phyloP scores from a whole-genome alignment of 2,329 filamentous ascomycete species.

The Apiospora sp. region DNA sequence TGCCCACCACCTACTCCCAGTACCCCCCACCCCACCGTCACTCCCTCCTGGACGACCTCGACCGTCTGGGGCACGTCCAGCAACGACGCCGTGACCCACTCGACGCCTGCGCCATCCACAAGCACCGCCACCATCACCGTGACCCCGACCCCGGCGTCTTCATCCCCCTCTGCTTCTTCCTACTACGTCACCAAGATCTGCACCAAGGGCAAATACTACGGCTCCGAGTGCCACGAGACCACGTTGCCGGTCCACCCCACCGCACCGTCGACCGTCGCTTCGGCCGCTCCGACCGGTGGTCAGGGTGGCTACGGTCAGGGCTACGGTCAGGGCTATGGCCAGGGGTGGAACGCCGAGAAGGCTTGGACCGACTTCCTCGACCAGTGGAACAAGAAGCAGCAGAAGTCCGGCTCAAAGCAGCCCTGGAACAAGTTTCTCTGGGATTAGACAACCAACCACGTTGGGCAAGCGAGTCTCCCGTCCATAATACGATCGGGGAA shows the following conservation, averaged over 20 bases:
- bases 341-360: neutral
- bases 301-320: neutral
- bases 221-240: neutral
- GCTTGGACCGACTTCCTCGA: neutral
- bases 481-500: neutral
- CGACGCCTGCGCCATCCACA: constrained; percentile 21
- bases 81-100: constrained; percentile 15
- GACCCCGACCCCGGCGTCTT: neutral
- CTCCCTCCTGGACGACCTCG: neutral
- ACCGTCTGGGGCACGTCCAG: neutral
- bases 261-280: neutral
- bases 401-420: neutral
- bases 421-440: neutral
- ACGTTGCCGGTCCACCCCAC: neutral
- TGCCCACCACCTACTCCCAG: neutral
- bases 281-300: neutral
- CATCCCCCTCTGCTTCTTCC: too few relatives aligned
- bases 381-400: neutral
- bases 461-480: neutral
- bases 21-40: neutral
- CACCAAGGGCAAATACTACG: neutral
- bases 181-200: neutral
- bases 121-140: constrained; percentile 25
- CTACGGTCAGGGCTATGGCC: neutral
- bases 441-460: too few relatives aligned